Base-by-base conservation (phyloP, 2,329 filamentous ascomycete genomes). In the Diaporthe sp. region DNA sequence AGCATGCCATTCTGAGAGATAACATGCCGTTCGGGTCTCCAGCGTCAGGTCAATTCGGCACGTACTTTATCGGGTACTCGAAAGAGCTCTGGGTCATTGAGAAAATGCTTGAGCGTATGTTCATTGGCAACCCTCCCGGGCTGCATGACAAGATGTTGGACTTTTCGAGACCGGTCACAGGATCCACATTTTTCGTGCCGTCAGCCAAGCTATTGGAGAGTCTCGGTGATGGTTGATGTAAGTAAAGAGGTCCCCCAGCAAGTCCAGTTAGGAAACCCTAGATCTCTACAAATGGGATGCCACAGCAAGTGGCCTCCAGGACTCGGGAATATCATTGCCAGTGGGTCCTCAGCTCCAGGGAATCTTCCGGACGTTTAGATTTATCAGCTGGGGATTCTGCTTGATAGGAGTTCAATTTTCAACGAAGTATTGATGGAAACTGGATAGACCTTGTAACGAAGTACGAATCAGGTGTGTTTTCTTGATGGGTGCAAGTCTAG, bases 91-190 rank as follows among this genome's bases (percentile, higher is more conserved):
- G 58, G 58, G 58, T 61, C 5, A 61, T 61, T 20, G 58, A 61
- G 37, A 61, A 17, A n/a, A 61, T 61, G 58, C 58, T 61, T 20
- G 58, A 61, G 37, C 37, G 37, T 5, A 42, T 42, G 37, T 42
- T 61, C 37, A 25, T 42, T 17, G 58, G 58, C 37, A 42, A n/a
- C 13, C 58, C 58, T 28, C 58, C 58, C 13, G 58, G 58, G 15
- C 37, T 61, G 37, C 58, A 61, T 42, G 58, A 61, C 37, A 42
- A 17, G 58, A 61, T 61, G 8, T 44, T 42, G 58, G 58, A 61
- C 37, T 61, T 42, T 42, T 42, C 58, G 3, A 61, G 6, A 28
- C 58, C 58, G 6, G 37, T 42, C n/a, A 61, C 37, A 6, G 58
- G 58, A 9, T 28, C 37, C 37, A 25, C 58, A 3, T 61, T 61